A percentile compares a stretch with the other conserved stretches of the same genome.
phyloP scores from a whole-genome alignment of 1,139 yeast species.

The Pichia sp. region DNA sequence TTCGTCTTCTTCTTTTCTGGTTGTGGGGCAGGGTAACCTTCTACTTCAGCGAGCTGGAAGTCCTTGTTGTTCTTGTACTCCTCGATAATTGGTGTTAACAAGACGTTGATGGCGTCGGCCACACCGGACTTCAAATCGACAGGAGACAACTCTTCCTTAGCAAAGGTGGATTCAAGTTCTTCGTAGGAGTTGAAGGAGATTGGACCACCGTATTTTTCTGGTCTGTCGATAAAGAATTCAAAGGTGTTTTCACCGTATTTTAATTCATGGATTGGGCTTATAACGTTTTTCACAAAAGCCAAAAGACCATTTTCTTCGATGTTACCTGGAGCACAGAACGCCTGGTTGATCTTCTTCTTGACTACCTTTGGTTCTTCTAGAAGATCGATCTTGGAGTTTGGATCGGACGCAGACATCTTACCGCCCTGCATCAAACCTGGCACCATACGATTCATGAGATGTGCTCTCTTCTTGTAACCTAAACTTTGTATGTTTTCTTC shows the following conservation, averaged over 20 bases:
- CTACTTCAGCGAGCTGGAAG: conserved; percentile 66
- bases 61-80: conserved; percentile 59
- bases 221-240: conserved; percentile 75
- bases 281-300: conserved; percentile 77
- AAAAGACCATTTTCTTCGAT: conserved; percentile 87
- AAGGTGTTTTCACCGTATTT: conserved; percentile 52
- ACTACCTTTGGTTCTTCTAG: conserved; percentile 85
- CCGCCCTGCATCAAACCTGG: conserved; percentile 97
- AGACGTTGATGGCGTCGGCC: conserved; percentile 70
- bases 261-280: conserved; percentile 82
- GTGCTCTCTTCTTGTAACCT: conserved; percentile 97
- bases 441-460: conserved; percentile 97
- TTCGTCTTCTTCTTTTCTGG: conserved; percentile 52
- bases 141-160: conserved; percentile 72
- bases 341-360: conserved; percentile 85
- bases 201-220: conserved; percentile 96
- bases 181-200: conserved; percentile 65
- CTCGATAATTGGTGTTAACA: conserved; percentile 80
- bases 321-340: conserved; percentile 95
- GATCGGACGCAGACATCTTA: conserved; percentile 98
- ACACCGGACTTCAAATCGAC: conserved; percentile 94
- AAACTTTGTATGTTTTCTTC: conserved; percentile 85
- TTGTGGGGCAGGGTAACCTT: conserved; percentile 81
- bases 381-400: conserved; percentile 92
- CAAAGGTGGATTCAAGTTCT: conserved; percentile 69